Percentiles rank a stretch among this genome's conserved stretches.
phyloP scores from a whole-genome alignment of 2,329 filamentous ascomycete genomes.

The Fusarium algeriense region DNA sequence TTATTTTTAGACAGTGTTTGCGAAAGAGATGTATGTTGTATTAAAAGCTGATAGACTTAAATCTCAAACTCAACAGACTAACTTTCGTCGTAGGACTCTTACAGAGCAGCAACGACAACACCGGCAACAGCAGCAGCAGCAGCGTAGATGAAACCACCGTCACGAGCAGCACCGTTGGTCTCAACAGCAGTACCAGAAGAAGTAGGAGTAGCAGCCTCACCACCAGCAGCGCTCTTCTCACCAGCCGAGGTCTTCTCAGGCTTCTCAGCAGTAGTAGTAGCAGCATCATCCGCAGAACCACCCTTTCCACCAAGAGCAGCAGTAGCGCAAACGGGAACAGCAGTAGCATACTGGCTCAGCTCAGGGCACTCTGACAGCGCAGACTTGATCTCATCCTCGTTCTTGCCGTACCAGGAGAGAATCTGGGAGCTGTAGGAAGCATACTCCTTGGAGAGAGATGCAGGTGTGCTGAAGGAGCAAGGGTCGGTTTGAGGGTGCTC shows the following conservation, averaged over 20 bases:
- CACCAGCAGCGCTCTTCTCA: background rate
- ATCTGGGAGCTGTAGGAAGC: slow-evolving; percentile 50
- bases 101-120: slow-evolving; percentile 48
- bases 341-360: slow-evolving; percentile 33
- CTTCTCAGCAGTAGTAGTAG: slow-evolving; percentile 19
- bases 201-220: slow-evolving; percentile 3
- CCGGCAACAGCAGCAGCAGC: slow-evolving; percentile 50
- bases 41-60: slow-evolving; percentile 30
- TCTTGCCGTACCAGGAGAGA: slow-evolving; percentile 48
- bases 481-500: slow-evolving; percentile 48
- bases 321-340: slow-evolving; percentile 44
- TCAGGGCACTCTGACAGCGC: slow-evolving; percentile 47
- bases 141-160: slow-evolving; percentile 48
- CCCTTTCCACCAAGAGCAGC: slow-evolving; percentile 9
- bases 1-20: background rate
- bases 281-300: background rate
- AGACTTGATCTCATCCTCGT: slow-evolving; percentile 46
- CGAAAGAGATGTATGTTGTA: slow-evolving; percentile 16
- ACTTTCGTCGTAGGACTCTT: slow-evolving; percentile 15
- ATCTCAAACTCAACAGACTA: background rate
- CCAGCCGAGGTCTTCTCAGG: slow-evolving; percentile 12
- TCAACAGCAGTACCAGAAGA: slow-evolving; percentile 4
- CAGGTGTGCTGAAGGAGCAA: slow-evolving; percentile 51
- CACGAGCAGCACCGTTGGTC: slow-evolving; percentile 42
- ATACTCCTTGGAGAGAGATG: slow-evolving; percentile 49